Percentiles rank a stretch among this genome's conserved stretches.
Evolutionary conservation across 2,329 filamentous ascomycete genomes (phyloP).

Genomic region (Nemania abortiva): DNA sequence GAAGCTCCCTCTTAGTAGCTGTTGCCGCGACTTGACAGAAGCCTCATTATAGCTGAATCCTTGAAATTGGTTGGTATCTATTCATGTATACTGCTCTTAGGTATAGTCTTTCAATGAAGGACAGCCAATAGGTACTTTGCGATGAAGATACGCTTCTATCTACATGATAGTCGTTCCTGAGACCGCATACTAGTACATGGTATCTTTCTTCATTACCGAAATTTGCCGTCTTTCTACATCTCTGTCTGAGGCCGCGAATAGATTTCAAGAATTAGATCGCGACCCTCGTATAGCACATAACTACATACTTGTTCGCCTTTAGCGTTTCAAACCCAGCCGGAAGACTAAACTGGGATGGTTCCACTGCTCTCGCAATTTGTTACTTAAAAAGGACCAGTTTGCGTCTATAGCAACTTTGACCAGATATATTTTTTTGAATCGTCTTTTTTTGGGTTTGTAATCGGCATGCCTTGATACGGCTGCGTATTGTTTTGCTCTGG

Average conservation of each 20-base stretch:
- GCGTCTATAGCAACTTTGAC: background rate
- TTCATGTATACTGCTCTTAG: too few species aligned
- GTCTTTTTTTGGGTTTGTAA: background rate
- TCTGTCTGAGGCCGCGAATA: background rate
- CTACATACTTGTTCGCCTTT: background rate
- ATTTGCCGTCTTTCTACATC: conserved; percentile 7
- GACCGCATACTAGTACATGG: background rate
- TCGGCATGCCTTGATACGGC: background rate
- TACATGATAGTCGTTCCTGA: background rate
- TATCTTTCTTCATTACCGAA: background rate
- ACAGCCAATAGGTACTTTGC: background rate
- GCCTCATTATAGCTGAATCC: background rate
- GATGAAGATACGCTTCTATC: background rate
- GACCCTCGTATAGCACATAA: background rate
- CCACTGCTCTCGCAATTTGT: background rate
- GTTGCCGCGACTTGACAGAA: background rate
- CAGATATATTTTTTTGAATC: background rate
- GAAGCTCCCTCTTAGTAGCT: background rate
- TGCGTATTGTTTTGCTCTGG: background rate
- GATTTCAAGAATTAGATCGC: background rate
- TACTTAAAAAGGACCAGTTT: background rate
- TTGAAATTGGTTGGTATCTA: background rate
- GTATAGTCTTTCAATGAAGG: background rate
- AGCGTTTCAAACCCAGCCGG: background rate
- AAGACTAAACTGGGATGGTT: background rate